Conservation (phyloP, 2,329 filamentous ascomycete species). For the Colletotrichum brevisporum region DNA sequence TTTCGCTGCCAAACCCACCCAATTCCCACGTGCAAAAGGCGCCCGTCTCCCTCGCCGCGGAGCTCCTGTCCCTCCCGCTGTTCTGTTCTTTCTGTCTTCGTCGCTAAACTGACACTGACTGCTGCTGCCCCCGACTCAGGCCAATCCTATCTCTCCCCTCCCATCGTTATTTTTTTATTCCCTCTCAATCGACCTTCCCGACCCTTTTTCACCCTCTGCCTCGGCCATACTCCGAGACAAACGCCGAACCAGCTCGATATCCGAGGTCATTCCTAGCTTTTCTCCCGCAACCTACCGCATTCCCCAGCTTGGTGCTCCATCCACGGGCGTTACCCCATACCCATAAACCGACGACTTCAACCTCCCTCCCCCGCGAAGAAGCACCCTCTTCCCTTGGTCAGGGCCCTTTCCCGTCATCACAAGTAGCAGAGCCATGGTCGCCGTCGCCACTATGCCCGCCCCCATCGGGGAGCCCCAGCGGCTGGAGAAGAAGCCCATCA, state of each 20-base stretch:
- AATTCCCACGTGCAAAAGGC: conserved; percentile 40
- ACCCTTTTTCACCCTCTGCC: conserved; percentile 17
- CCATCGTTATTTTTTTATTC: neutral
- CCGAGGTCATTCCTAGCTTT: conserved; percentile 38
- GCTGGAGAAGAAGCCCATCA: conserved; percentile 99
- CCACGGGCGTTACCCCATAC: conserved; percentile 35
- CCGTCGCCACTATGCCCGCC: conserved; percentile 68
- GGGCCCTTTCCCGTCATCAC: conserved; percentile 77
- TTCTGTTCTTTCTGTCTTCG: conserved; percentile 11
- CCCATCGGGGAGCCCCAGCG: conserved; percentile 61
- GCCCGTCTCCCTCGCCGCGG: conserved; percentile 36
- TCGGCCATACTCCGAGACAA: conserved; percentile 37
- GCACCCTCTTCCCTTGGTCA: conserved; percentile 98
- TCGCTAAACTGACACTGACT: conserved; percentile 8
- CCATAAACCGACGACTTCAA: conserved; percentile 35
- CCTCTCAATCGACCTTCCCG: conserved; percentile 3
- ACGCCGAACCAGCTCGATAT: conserved; percentile 36
- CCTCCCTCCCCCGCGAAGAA: conserved; percentile 76
- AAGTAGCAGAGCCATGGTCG: conserved; percentile 71
- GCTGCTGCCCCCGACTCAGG: conserved; percentile 14
- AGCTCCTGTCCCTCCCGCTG: conserved; percentile 6
- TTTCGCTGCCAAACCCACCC: conserved; percentile 36
- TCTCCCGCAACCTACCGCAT: conserved; percentile 37
- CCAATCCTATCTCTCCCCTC: conserved; percentile 26
- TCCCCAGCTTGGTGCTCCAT: conserved; percentile 29